Evolutionary conservation across 1,284 basidiomycete genomes (phyloP), one percentile per base, ranked within the genome.

Genomic region (Ceratobasidium sp.): DNA sequence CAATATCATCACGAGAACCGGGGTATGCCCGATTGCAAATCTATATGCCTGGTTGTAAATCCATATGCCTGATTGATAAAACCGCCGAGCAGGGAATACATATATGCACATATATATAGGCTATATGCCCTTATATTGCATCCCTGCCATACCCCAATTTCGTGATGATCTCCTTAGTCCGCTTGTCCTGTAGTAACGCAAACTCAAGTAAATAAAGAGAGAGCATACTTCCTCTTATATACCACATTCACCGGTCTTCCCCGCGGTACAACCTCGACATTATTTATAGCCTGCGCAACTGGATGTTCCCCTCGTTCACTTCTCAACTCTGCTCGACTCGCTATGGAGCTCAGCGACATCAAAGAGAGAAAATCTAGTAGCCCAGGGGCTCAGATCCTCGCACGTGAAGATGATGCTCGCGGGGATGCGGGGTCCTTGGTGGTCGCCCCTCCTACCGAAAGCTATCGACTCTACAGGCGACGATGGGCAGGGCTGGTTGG

Each of bases 401-500:
- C 70, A n/a, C 70, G 70, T 16, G 70, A 73, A 41, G n/a, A 62
- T 5, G 57, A 23, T 23, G 35, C 35, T 46, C 55, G 57, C 14
- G 70, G 16, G 16, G 57, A 73, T 35, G 55, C 41, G 8, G n/a
- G 55, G 10, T 73, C 70, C 18, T 73, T 33, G 41, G 18, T 30
- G 0, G 27, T 62, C 46, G 30, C 12, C 41, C 1, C 44, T 59
- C n/a, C 55, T n/a, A 14, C 41, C 35, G 70, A 73, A 7, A 23
- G 14, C 23, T 94, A 93, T 81, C 87, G 88, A 59, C 82, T 94
- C 2, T 94, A 94, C 87, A 91, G 87, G 79, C 84, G 87, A 50
- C 88, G 93, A 5, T 95, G 92, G 84, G 80, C 86, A 14, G 93
- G 93, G 4, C 81, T 93, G 0, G 77, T 88, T 20, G 91, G 89